These are phyloP conservation scores for Astrothelium macrocarpum DNA, from an alignment of 495 filamentous ascomycete genomes.

Conservation along the genomic window DNA sequence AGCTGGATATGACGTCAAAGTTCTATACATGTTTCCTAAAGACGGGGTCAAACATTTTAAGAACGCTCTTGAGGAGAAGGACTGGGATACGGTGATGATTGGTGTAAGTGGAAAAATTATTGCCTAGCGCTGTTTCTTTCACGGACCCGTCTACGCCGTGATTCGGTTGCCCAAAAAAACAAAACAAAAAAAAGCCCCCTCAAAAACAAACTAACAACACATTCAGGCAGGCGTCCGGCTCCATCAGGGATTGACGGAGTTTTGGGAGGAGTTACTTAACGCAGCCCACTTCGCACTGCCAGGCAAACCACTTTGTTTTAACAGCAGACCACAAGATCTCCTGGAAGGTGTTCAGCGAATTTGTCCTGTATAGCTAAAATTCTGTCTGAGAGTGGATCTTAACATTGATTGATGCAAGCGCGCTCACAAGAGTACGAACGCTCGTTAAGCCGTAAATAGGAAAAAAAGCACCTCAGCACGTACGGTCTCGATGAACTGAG, in stretches of 20 bases:
- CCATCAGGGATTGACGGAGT: not conserved
- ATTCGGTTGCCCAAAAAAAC: not conserved
- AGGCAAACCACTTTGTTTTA: not conserved
- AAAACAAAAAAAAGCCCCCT: not conserved
- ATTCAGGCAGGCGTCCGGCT: not conserved
- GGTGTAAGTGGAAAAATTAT: not conserved
- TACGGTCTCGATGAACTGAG: too few relatives aligned
- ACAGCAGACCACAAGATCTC: too few relatives aligned
- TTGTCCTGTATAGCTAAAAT: too few relatives aligned
- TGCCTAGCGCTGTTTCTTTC: not conserved
- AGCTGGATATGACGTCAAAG: not conserved
- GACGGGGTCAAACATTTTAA: not conserved
- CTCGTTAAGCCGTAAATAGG: too few relatives aligned
- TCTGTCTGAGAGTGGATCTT: too few relatives aligned
- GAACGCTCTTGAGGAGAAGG: not conserved
- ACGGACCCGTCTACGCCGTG: not conserved
- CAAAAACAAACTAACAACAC: not conserved
- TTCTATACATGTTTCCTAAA: not conserved
- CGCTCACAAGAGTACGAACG: too few relatives aligned
- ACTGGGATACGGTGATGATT: not conserved
- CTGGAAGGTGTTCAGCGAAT: too few relatives aligned
- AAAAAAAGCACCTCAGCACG: too few relatives aligned
- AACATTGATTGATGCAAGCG: too few relatives aligned
- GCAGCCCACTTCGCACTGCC: not conserved
- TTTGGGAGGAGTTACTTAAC: not conserved